Percentiles rank a stretch among this genome's conserved stretches.
phyloP scores from a whole-genome alignment of 2,329 filamentous ascomycete genomes.

The Phaeosphaeria sp. region DNA sequence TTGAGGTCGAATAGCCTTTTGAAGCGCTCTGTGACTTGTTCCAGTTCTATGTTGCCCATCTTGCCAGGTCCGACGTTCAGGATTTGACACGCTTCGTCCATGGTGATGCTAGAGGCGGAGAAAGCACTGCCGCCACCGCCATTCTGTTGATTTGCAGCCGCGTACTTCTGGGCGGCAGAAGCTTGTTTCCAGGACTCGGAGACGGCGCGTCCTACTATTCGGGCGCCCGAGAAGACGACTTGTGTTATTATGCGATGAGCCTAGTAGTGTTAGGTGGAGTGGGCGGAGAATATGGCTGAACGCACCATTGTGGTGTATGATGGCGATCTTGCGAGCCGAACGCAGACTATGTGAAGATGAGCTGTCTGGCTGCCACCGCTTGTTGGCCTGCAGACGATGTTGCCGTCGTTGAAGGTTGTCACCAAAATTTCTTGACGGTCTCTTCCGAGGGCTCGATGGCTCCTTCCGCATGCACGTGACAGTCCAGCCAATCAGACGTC shows the following conservation, averaged over 20 bases:
- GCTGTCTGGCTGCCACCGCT: not conserved
- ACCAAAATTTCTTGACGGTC: slow-evolving; percentile 28
- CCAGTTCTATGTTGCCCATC: slow-evolving; percentile 77
- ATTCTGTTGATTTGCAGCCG: slow-evolving; percentile 73
- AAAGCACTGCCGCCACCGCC: slow-evolving; percentile 55
- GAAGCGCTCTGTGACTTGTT: slow-evolving; percentile 83
- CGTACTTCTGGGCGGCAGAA: slow-evolving; percentile 82
- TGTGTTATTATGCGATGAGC: slow-evolving; percentile 94
- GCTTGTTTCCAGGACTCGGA: slow-evolving; percentile 96
- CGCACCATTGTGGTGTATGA: slow-evolving; percentile 34
- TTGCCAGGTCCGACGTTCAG: slow-evolving; percentile 92
- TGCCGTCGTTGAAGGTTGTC: slow-evolving; percentile 19
- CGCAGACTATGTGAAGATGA: not conserved
- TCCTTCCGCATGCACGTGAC: slow-evolving; percentile 7
- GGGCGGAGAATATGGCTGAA: not conserved
- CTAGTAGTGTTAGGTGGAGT: slow-evolving; percentile 57
- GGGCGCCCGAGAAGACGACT: slow-evolving; percentile 87
- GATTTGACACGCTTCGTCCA: slow-evolving; percentile 97
- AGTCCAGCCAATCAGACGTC: slow-evolving; percentile 36
- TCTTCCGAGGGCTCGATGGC: slow-evolving; percentile 23
- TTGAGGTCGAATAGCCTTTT: slow-evolving; percentile 95
- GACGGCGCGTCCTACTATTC: slow-evolving; percentile 92
- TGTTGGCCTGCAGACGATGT: slow-evolving; percentile 9
- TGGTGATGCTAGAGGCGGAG: slow-evolving; percentile 76
- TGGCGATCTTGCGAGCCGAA: not conserved